Evolutionary conservation across 2,329 filamentous ascomycete species (phyloP), one percentile per base, ranked within the genome.

Genomic region (Trichoderma pleuroti): DNA sequence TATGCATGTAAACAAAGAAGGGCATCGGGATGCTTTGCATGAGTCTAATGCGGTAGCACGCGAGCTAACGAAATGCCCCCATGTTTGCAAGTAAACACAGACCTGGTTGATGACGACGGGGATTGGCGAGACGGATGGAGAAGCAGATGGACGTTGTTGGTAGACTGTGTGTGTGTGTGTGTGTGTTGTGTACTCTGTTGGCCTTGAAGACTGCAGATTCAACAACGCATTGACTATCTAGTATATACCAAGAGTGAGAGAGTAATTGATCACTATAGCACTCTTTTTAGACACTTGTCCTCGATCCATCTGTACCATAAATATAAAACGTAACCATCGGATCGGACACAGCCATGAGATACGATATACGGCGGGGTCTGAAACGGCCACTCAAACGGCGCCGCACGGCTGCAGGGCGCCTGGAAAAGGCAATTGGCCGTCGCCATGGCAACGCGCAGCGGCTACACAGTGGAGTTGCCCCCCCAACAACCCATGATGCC

Each of bases 391-490:
- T 68, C 56, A 42, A 42, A 34, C 39, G 5, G 63, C 52, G 49
- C 68, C 49, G 68, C 26, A 26, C 60, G 14, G 21, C 34, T 14
- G 34, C 68, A 70, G 36, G 59, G 61, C 49, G 36, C 61, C 68
- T 70, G 26, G 24, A 59, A 70, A 59, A 36, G 57, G 67, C 16
- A 52, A 62, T 52, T 18, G 18, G 42, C 8, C 8, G 68, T 70
- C 49, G 68, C 56, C 63, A 59, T 61, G 63, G 64, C 69, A 71
- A 62, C 63, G 24, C 9, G 5, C 34, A 61, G 28, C 32, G 34
- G 52, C 68, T 34, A 59, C 61, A 61, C 54, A 68, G 69, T 71
- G 69, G 69, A 42, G 69, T 54, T 46, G 52, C 46, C 28, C 42
- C 42, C 62, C 39, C 42, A 42, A 42, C 42, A 4, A 30, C 16